phyloP scores from a whole-genome alignment of 2,329 filamentous ascomycete genomes.

The Leptographium radiaticola region DNA sequence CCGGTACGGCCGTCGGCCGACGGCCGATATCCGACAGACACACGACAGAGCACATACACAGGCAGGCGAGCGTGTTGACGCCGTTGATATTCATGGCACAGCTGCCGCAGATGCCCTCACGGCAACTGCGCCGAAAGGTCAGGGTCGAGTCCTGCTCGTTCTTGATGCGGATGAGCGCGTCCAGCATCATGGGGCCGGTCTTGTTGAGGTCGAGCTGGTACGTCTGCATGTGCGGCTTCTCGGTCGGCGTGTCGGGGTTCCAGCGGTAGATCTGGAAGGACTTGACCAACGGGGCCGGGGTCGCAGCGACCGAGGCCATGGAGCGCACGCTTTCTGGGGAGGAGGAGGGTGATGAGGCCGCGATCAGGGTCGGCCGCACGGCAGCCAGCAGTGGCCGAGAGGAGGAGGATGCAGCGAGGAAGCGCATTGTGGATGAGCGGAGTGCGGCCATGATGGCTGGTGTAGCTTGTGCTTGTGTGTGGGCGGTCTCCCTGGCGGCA shows the following conservation, averaged over 20 bases:
- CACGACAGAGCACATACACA: slow-evolving; percentile 65
- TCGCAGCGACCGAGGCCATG: slow-evolving; percentile 39
- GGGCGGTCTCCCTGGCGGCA: neutral
- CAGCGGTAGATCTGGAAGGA: slow-evolving; percentile 98
- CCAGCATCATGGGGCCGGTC: slow-evolving; percentile 96
- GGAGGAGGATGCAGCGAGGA: slow-evolving; percentile 31
- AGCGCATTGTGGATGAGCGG: slow-evolving; percentile 41
- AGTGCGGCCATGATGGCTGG: slow-evolving; percentile 43
- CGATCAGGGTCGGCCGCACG: slow-evolving; percentile 22
- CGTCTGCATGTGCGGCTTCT: slow-evolving; percentile 91
- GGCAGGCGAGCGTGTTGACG: slow-evolving; percentile 91
- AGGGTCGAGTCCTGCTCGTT: slow-evolving; percentile 95
- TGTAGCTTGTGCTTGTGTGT: neutral
- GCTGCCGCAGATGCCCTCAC: slow-evolving; percentile 96
- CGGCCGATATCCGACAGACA: neutral
- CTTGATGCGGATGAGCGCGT: slow-evolving; percentile 96
- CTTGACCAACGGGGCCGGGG: slow-evolving; percentile 63
- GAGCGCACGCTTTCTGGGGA: slow-evolving; percentile 27
- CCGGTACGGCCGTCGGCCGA: neutral
- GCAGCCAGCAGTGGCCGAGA: slow-evolving; percentile 3
- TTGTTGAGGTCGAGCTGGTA: slow-evolving; percentile 97
- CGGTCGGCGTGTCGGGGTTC: slow-evolving; percentile 84
- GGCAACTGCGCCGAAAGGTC: slow-evolving; percentile 89
- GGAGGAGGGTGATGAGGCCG: slow-evolving; percentile 15
- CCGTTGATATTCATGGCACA: slow-evolving; percentile 99